A percentile compares a stretch with the other conserved stretches of the same genome.
phyloP scores from a whole-genome alignment of 495 filamentous ascomycete species.

The Aspergillus coremiiformis region DNA sequence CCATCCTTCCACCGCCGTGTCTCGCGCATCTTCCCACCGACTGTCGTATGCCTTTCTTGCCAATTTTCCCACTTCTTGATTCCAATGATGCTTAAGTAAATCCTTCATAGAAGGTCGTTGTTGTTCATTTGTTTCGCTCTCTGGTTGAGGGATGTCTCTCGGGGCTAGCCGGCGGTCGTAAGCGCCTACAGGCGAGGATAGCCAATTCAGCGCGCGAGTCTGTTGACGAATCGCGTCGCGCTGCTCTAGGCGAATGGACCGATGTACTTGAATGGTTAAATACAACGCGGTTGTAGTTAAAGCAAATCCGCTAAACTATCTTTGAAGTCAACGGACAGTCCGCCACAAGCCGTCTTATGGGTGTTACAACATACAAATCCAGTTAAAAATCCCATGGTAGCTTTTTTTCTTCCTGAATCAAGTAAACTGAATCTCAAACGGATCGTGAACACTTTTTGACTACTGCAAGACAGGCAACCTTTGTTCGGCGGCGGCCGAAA shows the following conservation, averaged over 20 bases:
- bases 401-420: not conserved
- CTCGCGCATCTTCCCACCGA: constrained; percentile 54
- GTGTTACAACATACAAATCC: constrained; percentile 63
- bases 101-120: constrained; percentile 49
- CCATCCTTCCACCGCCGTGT: constrained; percentile 32
- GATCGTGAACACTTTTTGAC: not conserved
- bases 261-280: constrained; percentile 68
- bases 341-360: not conserved
- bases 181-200: constrained; percentile 42
- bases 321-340: not conserved
- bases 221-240: constrained; percentile 64
- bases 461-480: not conserved
- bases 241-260: constrained; percentile 62
- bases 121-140: constrained; percentile 11
- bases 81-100: constrained; percentile 72
- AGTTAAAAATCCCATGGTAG: constrained; percentile 65
- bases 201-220: constrained; percentile 50
- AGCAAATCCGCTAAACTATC: constrained; percentile 68
- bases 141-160: constrained; percentile 22
- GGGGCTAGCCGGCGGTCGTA: constrained; percentile 35
- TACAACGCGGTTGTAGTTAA: constrained; percentile 78
- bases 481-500: not conserved
- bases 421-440: not conserved
- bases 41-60: constrained; percentile 61
- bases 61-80: constrained; percentile 60